Evolutionary conservation across 202 grass and related monocot species (phyloP), one percentile per base, ranked within the genome.

Genomic region (Brachypodium distachyon): DNA sequence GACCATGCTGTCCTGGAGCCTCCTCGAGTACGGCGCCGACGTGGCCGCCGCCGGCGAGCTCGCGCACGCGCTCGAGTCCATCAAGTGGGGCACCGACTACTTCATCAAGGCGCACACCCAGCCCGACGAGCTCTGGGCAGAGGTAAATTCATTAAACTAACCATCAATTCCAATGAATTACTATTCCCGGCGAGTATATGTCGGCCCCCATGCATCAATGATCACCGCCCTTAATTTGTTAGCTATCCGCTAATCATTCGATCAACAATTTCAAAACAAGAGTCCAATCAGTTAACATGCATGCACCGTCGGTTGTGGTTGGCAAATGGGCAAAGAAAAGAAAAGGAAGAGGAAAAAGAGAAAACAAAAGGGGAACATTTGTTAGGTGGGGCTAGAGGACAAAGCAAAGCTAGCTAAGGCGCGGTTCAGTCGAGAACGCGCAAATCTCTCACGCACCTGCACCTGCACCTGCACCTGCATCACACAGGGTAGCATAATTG

Each of bases 11-110:
- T 87, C 91, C 9, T 97, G 94, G 94, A 94, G 68, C 77, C 82
- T 83, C 12, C 46, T 97, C 4, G 88, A 97, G 87, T 90, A 90
- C 87, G 86, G 94, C 57, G 88, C 28, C 31, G 91, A 92, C 78
- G 84, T 97, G 10, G 82, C 84, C 9, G 75, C 37, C 40, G 64
- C 88, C 80, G 94, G 88, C 73, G 91, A 97, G 87, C 81, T 92
- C 72, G 46, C 56, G 0, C 91, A 97, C 82, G 82, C 82, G 1
- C 78, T 94, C 75, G 79, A 94, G 72, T 70, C 94, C 46, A 80
- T 97, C 91, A 97, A 97, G 78, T 97, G 94, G 94, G 94, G 94
- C 62, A 92, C 94, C 40, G 94, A 97, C 54, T 97, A 97, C 86
- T 97, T 97, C 76, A 85, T 97, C 86, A 94, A 97, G 56, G 91